A percentile compares a stretch with the other conserved stretches of the same genome.
phyloP scores from a whole-genome alignment of 345 rosid species.

The Rhodamnia argentea region DNA sequence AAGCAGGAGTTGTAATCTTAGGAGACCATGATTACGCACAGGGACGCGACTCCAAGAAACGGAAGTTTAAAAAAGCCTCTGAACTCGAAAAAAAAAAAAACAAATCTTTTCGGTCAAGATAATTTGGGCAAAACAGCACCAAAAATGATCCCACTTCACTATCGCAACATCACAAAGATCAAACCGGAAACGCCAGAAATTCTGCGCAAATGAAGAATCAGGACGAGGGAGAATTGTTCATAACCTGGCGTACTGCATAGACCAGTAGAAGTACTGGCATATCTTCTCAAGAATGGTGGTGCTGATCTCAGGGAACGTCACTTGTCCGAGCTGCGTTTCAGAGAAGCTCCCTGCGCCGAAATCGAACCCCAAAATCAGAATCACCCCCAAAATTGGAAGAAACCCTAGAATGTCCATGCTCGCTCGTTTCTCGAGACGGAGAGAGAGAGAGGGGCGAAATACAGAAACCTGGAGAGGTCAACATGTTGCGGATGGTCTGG shows the following conservation, averaged over 20 bases:
- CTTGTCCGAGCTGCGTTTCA: conserved; percentile 65
- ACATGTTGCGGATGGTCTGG: conserved; percentile 85
- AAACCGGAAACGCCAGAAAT: background rate
- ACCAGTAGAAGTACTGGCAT: conserved; percentile 86
- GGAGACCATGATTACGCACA: background rate
- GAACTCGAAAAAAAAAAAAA: background rate
- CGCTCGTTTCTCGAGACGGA: background rate
- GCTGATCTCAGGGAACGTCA: conserved; percentile 81
- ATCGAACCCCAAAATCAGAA: background rate
- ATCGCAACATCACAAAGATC: background rate
- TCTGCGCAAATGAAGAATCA: background rate
- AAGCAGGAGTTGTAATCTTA: background rate
- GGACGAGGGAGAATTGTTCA: background rate
- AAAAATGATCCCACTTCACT: background rate
- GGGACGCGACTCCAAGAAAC: background rate
- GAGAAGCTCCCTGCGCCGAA: conserved; percentile 51
- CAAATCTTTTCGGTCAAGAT: background rate
- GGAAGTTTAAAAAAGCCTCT: background rate
- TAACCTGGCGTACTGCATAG: conserved; percentile 71
- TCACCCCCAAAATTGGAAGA: too few species aligned
- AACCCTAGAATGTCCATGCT: background rate
- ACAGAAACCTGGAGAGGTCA: conserved; percentile 61
- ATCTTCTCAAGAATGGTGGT: conserved; percentile 78
- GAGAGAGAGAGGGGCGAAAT: background rate
- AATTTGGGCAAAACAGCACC: background rate